Percentiles rank a stretch among this genome's conserved stretches.
phyloP scores from a whole-genome alignment of 768 basidiomycete genomes.

The Suillus subalutaceus region DNA sequence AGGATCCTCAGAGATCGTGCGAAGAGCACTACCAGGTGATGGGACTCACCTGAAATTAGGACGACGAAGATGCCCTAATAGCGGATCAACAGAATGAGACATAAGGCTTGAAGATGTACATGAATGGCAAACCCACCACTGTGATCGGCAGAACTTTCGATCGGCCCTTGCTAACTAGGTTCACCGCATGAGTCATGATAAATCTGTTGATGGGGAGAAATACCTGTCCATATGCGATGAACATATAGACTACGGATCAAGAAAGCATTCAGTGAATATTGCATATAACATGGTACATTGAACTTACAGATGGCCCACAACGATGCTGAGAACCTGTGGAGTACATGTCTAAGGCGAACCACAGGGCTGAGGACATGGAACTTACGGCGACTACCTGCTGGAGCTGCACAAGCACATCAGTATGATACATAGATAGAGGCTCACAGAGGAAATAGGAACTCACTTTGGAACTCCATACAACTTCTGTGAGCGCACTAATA shows the following conservation, averaged over 20 bases:
- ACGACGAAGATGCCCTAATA: background rate
- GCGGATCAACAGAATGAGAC: background rate
- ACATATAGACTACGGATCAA: background rate
- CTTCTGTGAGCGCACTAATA: constrained; percentile 27
- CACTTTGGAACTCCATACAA: constrained; percentile 30
- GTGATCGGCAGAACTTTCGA: background rate
- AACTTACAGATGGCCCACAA: constrained; percentile 3
- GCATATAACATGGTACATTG: background rate
- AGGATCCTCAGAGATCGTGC: background rate
- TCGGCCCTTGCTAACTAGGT: background rate
- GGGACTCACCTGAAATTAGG: background rate
- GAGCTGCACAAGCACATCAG: background rate
- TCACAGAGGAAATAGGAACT: background rate
- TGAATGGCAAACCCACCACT: background rate
- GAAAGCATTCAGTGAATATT: background rate
- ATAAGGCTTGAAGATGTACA: no score
- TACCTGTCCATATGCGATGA: constrained; percentile 10
- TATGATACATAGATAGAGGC: background rate
- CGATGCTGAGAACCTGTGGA: background rate
- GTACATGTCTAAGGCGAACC: background rate
- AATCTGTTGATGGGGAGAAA: background rate
- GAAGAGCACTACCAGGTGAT: no score
- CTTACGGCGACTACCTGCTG: background rate
- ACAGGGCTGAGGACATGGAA: background rate
- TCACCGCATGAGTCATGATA: background rate